These are phyloP conservation scores for Vigna radiata DNA, from an alignment of 306 rosid genomes.

Conservation along the genomic window DNA sequence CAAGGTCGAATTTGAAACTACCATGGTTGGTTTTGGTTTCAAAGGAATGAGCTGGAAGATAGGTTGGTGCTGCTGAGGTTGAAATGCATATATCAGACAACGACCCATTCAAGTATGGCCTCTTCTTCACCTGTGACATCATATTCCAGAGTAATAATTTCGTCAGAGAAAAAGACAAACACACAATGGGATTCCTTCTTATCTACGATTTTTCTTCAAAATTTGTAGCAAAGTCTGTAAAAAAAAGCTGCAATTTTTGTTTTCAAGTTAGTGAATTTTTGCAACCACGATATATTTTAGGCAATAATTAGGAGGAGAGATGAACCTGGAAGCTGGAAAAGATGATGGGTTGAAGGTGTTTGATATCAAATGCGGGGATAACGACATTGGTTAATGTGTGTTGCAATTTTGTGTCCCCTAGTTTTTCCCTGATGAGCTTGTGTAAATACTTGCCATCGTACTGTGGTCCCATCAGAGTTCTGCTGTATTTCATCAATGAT, in stretches of 20 bases:
- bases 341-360: constrained; percentile 61
- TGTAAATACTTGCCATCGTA: constrained; percentile 62
- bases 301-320: background rate
- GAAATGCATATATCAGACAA: constrained; percentile 69
- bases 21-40: constrained; percentile 43
- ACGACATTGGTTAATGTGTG: constrained; percentile 60
- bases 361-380: constrained; percentile 62
- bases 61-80: constrained; percentile 85
- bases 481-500: background rate
- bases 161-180: too few relatives aligned
- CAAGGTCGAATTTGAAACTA: constrained; percentile 53
- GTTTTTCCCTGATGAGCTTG: constrained; percentile 35
- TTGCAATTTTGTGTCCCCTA: constrained; percentile 45
- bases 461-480: constrained; percentile 53
- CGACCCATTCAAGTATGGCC: constrained; percentile 44
- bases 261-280: background rate
- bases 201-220: too few relatives aligned
- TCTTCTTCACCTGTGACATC: constrained; percentile 46
- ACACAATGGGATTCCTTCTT: too few relatives aligned
- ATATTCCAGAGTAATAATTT: too few relatives aligned
- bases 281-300: background rate
- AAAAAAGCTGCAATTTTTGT: background rate
- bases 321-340: constrained; percentile 70
- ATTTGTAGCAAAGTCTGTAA: background rate
- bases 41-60: constrained; percentile 71